A percentile compares a stretch with the other conserved stretches of the same genome.
phyloP scores from a whole-genome alignment of 2,329 filamentous ascomycete genomes.

The Diaporthe ilicicola region DNA sequence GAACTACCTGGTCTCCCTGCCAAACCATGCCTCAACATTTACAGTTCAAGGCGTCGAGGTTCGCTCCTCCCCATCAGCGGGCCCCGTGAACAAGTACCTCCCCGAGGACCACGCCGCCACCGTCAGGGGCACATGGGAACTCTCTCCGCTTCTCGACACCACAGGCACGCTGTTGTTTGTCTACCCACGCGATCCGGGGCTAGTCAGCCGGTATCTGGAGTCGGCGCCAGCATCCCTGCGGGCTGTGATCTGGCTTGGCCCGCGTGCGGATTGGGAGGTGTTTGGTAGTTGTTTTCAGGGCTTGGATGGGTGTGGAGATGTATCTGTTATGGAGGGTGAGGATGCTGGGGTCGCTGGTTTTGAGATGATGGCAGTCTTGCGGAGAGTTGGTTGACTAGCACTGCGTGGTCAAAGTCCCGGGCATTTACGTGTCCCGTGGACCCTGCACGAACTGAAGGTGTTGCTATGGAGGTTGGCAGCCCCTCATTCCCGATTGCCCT shows the following conservation, averaged over 20 bases:
- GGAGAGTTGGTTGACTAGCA: neutral
- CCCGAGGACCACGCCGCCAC: conserved; percentile 11
- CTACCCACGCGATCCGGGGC: conserved; percentile 26
- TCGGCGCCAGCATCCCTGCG: neutral
- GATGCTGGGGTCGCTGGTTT: conserved; percentile 24
- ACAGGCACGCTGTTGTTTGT: conserved; percentile 24
- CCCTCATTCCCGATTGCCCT: too few species aligned
- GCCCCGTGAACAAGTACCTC: conserved; percentile 27
- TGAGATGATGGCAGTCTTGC: conserved; percentile 28
- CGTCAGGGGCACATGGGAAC: conserved; percentile 29
- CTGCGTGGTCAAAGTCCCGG: too few species aligned
- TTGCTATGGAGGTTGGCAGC: too few species aligned
- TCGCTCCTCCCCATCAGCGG: neutral
- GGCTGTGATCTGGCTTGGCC: conserved; percentile 27
- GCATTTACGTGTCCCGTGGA: too few species aligned
- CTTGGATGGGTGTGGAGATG: neutral
- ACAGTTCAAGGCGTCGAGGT: conserved; percentile 27
- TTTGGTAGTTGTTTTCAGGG: neutral
- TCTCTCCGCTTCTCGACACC: neutral
- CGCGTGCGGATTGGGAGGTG: conserved; percentile 26
- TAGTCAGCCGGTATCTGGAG: conserved; percentile 18
- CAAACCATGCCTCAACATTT: neutral
- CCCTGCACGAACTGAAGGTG: too few species aligned
- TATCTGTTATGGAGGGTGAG: neutral
- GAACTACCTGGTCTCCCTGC: neutral